Percentiles rank a stretch among this genome's conserved stretches.
These are phyloP conservation scores for Fusarium tricinctum DNA, from an alignment of 2,329 filamentous ascomycete species.

Conservation along the genomic window DNA sequence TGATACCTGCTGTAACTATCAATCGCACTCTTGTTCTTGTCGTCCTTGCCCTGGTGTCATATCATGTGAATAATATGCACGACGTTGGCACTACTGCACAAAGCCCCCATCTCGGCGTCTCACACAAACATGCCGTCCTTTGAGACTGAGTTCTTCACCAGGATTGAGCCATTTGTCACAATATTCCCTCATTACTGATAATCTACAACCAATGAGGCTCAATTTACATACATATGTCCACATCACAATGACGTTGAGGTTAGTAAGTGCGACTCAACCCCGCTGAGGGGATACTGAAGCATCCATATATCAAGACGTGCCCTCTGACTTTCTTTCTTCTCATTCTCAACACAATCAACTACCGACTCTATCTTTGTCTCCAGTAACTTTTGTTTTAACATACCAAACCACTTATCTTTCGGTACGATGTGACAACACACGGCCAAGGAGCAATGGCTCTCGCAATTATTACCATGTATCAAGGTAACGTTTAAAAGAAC, in stretches of 20 bases:
- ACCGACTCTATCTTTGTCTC: neutral
- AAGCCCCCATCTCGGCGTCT: constrained; percentile 17
- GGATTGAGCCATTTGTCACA: constrained; percentile 12
- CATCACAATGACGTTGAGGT: constrained; percentile 38
- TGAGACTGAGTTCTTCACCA: constrained; percentile 4
- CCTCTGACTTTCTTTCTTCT: neutral
- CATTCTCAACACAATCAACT: constrained; percentile 14
- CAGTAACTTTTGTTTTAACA: constrained; percentile 8
- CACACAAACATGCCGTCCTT: constrained; percentile 8
- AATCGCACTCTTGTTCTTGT: accelerated
- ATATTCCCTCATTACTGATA: constrained; percentile 31
- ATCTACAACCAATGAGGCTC: constrained; percentile 39
- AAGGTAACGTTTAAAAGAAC: constrained; percentile 63
- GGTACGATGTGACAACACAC: constrained; percentile 50
- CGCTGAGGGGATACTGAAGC: constrained; percentile 39
- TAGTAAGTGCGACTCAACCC: constrained; percentile 30
- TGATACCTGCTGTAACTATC: neutral
- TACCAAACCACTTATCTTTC: constrained; percentile 14
- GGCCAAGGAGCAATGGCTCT: constrained; percentile 45
- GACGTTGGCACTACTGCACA: constrained; percentile 28
- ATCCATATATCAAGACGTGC: constrained; percentile 34
- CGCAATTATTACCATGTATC: constrained; percentile 53
- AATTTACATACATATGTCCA: constrained; percentile 21
- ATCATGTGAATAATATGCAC: constrained; percentile 3
- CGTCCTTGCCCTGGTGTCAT: neutral